Evolutionary conservation across 306 rosid genomes (phyloP), one percentile per base, ranked within the genome.

Genomic region (Glycyrrhiza uralensis): DNA sequence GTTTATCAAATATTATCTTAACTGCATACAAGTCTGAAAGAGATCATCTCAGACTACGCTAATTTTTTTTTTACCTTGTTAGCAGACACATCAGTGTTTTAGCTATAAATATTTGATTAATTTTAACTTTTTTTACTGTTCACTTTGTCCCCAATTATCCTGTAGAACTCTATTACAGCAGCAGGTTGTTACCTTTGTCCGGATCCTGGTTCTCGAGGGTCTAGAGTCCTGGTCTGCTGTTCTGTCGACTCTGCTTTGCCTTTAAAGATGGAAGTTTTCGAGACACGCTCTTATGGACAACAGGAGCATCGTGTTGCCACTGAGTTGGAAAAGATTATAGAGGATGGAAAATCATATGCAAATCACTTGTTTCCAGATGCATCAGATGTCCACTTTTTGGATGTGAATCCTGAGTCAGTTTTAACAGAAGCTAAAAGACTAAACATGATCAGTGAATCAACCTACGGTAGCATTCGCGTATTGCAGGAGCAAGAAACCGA

Each of bases 151-250:
- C 13, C 24, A 55, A 46, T 74, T 51, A 19, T 63, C 47, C n/a
- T 77, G 72, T 50, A 94, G 99, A 91, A 85, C 26, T 94, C 96
- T 66, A 74, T 91, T 42, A 94, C 96, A 12, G 95, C 83, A 4
- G 99, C 90, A 44, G 99, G 96, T 36, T 94, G 99, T 78, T 94
- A 89, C 87, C 90, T 94, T 64, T 89, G 93, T 79, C 99, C 97
- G 3, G 90, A 88, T 74, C 97, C 99, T 4, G 90, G 96, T 66
- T 91, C 97, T 41, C 85, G 33, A 73, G 97, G 97, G 71, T 84
- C 82, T 72, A 85, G 86, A 84, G 81, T 76, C 71, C 50, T 94
- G 78, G 93, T 89, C 58, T 91, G 90, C 65, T 81, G 86, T 82
- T 89, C 96, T 5, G 89, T 87, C 44, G 82, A 85, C 58, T 76